Conservation (phyloP, 148 eudicot species). For the Nepenthes mirabilis region DNA sequence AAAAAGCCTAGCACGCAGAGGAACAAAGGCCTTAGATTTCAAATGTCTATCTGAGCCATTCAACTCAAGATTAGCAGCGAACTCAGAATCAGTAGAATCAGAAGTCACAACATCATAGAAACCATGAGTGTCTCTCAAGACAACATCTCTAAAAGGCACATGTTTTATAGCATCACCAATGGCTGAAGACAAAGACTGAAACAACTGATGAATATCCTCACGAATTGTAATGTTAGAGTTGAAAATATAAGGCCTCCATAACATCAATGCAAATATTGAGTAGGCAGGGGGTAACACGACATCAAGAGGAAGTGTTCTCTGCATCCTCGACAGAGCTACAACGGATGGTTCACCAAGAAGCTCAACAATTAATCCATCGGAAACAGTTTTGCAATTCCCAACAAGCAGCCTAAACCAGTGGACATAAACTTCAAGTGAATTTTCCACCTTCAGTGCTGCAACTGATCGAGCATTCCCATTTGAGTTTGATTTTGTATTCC, state of each 20-base stretch:
- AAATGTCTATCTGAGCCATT: conserved; percentile 49
- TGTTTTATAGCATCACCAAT: conserved; percentile 75
- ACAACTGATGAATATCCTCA: conserved; percentile 56
- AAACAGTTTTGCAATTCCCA: conserved; percentile 84
- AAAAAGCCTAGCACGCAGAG: conserved; percentile 82
- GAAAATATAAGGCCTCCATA: conserved; percentile 78
- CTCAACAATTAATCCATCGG: conserved; percentile 78
- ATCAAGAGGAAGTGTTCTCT: conserved; percentile 65
- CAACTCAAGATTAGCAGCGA: conserved; percentile 64
- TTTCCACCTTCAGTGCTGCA: conserved; percentile 56
- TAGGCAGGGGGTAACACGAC: conserved; percentile 85
- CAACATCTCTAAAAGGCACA: conserved; percentile 86
- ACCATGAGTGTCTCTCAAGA: conserved; percentile 63
- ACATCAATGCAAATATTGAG: conserved; percentile 71
- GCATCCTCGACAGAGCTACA: conserved; percentile 85
- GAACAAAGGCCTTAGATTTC: conserved; percentile 62
- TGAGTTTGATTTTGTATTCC: conserved; percentile 61
- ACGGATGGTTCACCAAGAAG: conserved; percentile 92
- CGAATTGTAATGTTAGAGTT: conserved; percentile 31
- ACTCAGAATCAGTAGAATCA: conserved; percentile 74
- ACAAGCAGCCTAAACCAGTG: conserved; percentile 96
- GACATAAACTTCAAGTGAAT: conserved; percentile 61
- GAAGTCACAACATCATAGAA: conserved; percentile 60
- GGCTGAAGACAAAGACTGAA: conserved; percentile 46
- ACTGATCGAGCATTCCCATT: conserved; percentile 74